Evolutionary conservation across 108 stramenopile genomes (phyloP), one percentile per base, ranked within the genome.

Genomic region (Pseudonitzschia pungens): DNA sequence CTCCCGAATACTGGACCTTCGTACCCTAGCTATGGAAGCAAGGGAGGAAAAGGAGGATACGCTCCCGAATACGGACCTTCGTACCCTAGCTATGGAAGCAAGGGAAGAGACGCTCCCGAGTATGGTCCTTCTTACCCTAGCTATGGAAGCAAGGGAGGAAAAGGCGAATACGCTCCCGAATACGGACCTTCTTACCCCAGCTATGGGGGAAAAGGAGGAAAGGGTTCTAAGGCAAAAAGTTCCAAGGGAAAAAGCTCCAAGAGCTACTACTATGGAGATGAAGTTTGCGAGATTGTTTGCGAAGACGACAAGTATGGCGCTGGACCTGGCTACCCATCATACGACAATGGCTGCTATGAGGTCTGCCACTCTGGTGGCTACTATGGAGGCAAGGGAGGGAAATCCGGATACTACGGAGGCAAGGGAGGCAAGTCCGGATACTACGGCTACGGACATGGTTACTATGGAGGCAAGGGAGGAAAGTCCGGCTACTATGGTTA

Each of bases 1-100:
- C 11, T 7, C 40, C 32, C 15, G 1, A 2, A 4, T 55, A 55
- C 54, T n/a, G 50, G 31, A 7, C 27, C 24, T 41, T n/a, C n/a
- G 7, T 40, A 41, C 62, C n/a, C n/a, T n/a, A 18, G 56, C 56
- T 31, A 32, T 16, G 31, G 58, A 28, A 10, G 58, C 31, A 51
- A 51, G 50, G 50, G 50, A 51, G 50, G 50, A 51, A 51, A 51
- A n/a, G 9, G 50, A 7, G 50, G 50, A 51, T 51, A 51, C 50
- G 16, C 6, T n/a, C n/a, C 16, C 50, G 27, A 16, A 21, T 65
- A 41, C 22, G 36, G 64, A 16, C 45, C 45, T 48, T 48, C 45
- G 18, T 48, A 48, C 45, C 45, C 45, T 2, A 48, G 22, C 28
- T 67, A 67, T 24, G 43, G 66, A 24, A 27, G 66, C 66, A 67